Evolutionary conservation across 495 filamentous ascomycete genomes (phyloP).

Genomic region (Neurospora sp.): DNA sequence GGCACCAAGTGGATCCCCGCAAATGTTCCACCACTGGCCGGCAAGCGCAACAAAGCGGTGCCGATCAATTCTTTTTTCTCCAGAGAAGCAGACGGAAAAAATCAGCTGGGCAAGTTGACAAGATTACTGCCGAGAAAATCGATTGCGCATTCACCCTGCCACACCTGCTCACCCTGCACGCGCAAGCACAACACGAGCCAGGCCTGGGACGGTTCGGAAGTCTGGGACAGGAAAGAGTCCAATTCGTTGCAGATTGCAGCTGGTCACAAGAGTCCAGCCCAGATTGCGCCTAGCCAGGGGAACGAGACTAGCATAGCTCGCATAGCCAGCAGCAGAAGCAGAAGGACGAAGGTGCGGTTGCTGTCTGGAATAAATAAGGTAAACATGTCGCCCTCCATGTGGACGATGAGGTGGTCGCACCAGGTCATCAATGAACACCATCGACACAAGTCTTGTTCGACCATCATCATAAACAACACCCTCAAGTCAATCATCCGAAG

Average conservation of each 20-base stretch:
- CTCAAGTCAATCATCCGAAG: background rate
- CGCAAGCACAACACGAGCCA: background rate
- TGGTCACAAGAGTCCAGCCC: background rate
- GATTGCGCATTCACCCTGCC: background rate
- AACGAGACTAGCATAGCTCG: background rate
- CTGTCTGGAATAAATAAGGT: background rate
- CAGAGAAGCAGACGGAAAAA: background rate
- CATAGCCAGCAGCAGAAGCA: background rate
- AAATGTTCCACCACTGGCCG: background rate
- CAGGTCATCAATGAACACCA: background rate
- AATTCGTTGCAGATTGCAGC: background rate
- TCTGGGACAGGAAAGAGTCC: background rate
- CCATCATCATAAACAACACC: background rate
- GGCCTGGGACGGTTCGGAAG: background rate
- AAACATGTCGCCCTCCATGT: background rate
- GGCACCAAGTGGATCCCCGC: background rate
- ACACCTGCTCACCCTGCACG: background rate
- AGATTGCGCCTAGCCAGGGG: background rate
- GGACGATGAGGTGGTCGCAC: background rate
- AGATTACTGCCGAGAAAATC: slow-evolving; percentile 1
- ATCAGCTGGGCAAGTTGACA: background rate
- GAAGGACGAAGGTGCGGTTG: background rate
- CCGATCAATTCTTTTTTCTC: background rate
- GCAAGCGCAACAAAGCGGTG: background rate
- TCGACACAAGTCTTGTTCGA: background rate